Conservation (phyloP, 2,329 filamentous ascomycete species). For the Penicillium sp. region DNA sequence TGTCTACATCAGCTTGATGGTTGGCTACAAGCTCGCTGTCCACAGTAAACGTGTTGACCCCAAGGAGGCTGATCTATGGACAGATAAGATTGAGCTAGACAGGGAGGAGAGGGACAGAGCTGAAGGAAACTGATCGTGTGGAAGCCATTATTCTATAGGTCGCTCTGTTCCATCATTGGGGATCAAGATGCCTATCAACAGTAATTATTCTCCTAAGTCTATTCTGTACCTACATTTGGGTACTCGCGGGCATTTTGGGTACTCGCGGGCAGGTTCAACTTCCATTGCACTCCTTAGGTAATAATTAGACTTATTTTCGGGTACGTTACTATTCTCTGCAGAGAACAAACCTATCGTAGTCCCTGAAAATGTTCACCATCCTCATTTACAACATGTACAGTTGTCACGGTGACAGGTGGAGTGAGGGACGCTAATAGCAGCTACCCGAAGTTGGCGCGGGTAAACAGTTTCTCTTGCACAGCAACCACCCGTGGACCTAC, state of each 20-base stretch:
- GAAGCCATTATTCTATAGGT: not conserved
- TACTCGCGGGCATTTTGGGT: too few relatives aligned
- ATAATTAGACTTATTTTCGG: too few relatives aligned
- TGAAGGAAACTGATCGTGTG: not conserved
- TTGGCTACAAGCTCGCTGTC: constrained; percentile 61
- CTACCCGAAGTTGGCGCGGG: not conserved
- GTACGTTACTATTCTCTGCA: too few relatives aligned
- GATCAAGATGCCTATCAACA: not conserved
- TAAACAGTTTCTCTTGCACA: not conserved
- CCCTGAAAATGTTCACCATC: too few relatives aligned
- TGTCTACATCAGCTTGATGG: constrained; percentile 65
- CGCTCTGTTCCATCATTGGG: not conserved
- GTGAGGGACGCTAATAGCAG: not conserved
- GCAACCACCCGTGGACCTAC: not conserved
- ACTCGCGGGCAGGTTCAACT: too few relatives aligned
- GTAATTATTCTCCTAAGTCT: too few relatives aligned
- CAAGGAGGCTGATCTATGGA: constrained; percentile 63
- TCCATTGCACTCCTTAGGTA: too few relatives aligned
- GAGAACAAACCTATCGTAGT: too few relatives aligned
- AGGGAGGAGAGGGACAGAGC: not conserved
- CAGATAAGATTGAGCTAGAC: constrained; percentile 18
- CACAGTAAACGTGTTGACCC: constrained; percentile 55
- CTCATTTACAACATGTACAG: not conserved
- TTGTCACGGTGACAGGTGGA: not conserved
- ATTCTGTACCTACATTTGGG: too few relatives aligned